phyloP scores from a whole-genome alignment of 2,329 filamentous ascomycete species.

The Pseudopyricularia javanii region DNA sequence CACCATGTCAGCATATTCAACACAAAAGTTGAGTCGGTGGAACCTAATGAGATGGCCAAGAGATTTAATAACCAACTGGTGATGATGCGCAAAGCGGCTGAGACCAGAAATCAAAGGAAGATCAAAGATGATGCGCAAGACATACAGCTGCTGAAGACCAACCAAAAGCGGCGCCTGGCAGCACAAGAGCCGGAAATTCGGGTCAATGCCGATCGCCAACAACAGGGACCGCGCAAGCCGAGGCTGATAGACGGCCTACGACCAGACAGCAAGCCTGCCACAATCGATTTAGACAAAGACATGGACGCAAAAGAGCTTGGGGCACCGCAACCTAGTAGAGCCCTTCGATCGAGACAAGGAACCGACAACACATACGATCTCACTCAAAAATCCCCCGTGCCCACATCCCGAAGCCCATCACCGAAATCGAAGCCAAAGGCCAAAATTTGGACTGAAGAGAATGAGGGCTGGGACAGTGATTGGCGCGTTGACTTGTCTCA shows the following conservation, averaged over 20 bases:
- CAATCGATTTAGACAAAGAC: background rate
- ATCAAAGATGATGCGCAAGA: background rate
- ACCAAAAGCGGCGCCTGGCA: background rate
- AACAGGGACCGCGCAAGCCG: background rate
- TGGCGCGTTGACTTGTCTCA: conserved; percentile 52
- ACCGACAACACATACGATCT: background rate
- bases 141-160: background rate
- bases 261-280: background rate
- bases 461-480: conserved; percentile 35
- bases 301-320: background rate
- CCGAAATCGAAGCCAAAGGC: background rate
- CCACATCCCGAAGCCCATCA: background rate
- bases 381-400: background rate
- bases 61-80: background rate
- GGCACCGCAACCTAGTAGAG: background rate
- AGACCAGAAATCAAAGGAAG: background rate
- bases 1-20: background rate
- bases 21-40: background rate
- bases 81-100: background rate
- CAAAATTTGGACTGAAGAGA: conserved; percentile 33
- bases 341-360: background rate
- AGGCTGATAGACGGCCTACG: background rate
- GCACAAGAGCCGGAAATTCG: background rate
- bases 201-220: background rate
- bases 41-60: background rate